Base-by-base conservation (phyloP, 257 asterid species). In the Thymus quinquecostatus region DNA sequence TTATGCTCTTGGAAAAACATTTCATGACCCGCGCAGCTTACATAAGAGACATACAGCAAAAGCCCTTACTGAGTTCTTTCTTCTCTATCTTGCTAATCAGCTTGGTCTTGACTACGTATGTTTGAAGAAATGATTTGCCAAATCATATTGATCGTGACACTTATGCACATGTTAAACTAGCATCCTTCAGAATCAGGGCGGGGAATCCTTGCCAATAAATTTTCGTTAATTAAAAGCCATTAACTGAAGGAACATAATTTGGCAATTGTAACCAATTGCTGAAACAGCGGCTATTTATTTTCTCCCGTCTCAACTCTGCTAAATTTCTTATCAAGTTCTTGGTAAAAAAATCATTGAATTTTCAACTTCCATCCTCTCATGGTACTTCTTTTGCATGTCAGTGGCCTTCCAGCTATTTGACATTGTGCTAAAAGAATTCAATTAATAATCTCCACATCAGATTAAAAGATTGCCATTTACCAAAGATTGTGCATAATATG, bases 401-500 rank as follows among this genome's bases (percentile, higher is more conserved):
- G 21, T 57, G 68, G 28, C 48, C 41, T 65, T 57, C 72, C 55
- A 55, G 32, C 28, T 43, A 30, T 34, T 21, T 34, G 38, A 34
- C 4, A 3, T 44, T 54, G 48, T 13, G 27, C 59, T 54, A 41
- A 0, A 33, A 11, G 21, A 12, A 43, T 10, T 41, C 47, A 6
- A 38, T 2, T 6, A 36, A 2, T 10, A 30, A 59, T 59, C 32
- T 29, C 30, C 59, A 33, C 40, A 32, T 11, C n/a, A 29, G 34
- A 12, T 59, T 71, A 36, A 41, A 41, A 21, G 56, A 43, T 63
- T 28, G 9, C 32, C 41, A 44, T 63, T 62, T 2, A 54, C 21
- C 29, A 2, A 30, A 38, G 5, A 8, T 50, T 29, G 2, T 29
- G 57, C 13, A 27, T 30, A 13, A 4, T 47, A 12, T 44, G 5